phyloP scores from a whole-genome alignment of 768 basidiomycete species.

The Serendipita indica region DNA sequence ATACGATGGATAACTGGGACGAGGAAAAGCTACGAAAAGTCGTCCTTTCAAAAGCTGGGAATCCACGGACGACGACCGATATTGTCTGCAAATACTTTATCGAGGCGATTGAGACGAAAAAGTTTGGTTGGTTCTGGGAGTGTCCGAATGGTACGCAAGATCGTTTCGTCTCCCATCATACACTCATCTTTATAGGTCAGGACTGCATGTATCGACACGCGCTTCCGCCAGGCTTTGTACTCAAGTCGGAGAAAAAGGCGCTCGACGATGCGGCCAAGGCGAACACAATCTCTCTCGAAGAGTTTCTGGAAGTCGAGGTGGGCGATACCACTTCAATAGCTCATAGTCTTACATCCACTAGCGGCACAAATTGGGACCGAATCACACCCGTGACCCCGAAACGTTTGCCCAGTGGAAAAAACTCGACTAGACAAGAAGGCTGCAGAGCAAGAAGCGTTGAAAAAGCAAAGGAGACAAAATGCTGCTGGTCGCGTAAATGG shows the following conservation, averaged over 20 bases:
- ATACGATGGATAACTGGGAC: conserved; percentile 98
- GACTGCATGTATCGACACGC: conserved; percentile 90
- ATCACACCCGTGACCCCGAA: conserved; percentile 88
- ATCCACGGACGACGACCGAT: conserved; percentile 84
- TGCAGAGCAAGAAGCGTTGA: conserved; percentile 68
- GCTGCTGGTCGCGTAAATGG: conserved; percentile 82
- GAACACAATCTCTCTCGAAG: conserved; percentile 80
- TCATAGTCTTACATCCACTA: conserved; percentile 21
- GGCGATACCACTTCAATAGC: conserved; percentile 17
- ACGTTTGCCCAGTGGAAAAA: conserved; percentile 88
- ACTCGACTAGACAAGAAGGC: conserved; percentile 90
- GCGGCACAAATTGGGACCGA: conserved; percentile 87
- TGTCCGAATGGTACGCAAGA: conserved; percentile 57
- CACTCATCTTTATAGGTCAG: conserved; percentile 27
- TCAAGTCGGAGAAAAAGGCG: conserved; percentile 88
- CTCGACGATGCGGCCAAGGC: conserved; percentile 82
- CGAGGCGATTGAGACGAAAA: conserved; percentile 84
- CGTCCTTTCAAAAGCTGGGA: conserved; percentile 74
- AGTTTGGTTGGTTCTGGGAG: conserved; percentile 95
- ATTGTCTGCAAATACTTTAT: conserved; percentile 98
- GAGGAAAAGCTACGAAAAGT: conserved; percentile 85
- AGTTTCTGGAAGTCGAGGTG: conserved; percentile 96
- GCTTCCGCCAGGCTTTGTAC: conserved; percentile 86
- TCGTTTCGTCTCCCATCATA: no score
- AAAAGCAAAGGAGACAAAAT: conserved; percentile 65